Conservation (phyloP, 2,329 filamentous ascomycete genomes). For the Massarina eburnea region DNA sequence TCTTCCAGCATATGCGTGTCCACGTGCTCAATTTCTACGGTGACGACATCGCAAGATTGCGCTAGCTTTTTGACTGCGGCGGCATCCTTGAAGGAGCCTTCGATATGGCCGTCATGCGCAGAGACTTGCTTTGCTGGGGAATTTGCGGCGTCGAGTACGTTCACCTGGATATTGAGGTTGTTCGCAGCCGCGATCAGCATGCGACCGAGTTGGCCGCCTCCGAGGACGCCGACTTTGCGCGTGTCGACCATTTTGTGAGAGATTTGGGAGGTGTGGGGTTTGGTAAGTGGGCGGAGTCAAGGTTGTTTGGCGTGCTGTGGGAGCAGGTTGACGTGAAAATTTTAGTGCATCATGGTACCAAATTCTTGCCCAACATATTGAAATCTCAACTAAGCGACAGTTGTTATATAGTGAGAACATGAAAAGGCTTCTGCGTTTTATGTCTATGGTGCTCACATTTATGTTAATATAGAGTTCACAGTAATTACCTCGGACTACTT, state of each 20-base stretch:
- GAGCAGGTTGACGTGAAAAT: no score
- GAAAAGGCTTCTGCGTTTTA: no score
- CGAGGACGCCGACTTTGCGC: slow-evolving; percentile 40
- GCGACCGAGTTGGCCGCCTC: slow-evolving; percentile 69
- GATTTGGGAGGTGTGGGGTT: neutral
- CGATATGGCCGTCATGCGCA: slow-evolving; percentile 71
- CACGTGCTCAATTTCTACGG: slow-evolving; percentile 94
- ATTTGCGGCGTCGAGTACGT: slow-evolving; percentile 74
- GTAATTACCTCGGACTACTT: no score
- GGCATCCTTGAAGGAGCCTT: slow-evolving; percentile 84
- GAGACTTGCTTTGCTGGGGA: slow-evolving; percentile 86
- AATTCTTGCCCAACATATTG: no score
- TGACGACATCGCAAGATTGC: slow-evolving; percentile 74
- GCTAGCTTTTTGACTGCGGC: slow-evolving; percentile 80
- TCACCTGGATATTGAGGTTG: slow-evolving; percentile 74
- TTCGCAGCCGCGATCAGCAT: slow-evolving; percentile 93
- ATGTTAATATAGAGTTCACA: no score
- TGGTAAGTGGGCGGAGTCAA: neutral
- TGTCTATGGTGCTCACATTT: no score
- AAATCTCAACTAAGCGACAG: no score
- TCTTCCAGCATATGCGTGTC: slow-evolving; percentile 88
- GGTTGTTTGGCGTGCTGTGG: no score
- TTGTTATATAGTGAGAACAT: no score
- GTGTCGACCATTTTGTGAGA: slow-evolving; percentile 29
- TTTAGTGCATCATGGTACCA: no score